These are phyloP conservation scores for Paxillus involutus DNA, from an alignment of 768 basidiomycete species.

Conservation along the genomic window DNA sequence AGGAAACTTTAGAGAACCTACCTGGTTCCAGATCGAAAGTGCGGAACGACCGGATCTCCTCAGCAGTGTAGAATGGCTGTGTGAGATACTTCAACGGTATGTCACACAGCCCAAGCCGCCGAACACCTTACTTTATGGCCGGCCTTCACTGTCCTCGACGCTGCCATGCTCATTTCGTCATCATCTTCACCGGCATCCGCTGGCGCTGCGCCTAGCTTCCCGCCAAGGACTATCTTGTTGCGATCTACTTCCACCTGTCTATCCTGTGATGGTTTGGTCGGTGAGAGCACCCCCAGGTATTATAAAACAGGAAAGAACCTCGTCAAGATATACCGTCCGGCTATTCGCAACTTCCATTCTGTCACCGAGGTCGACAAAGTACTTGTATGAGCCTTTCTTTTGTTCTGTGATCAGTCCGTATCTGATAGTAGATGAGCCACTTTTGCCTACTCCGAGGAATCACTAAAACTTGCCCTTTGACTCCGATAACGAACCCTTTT, in stretches of 20 bases:
- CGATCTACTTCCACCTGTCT: conserved; percentile 28
- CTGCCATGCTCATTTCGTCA: conserved; percentile 39
- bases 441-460: background rate
- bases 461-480: conserved; percentile 65
- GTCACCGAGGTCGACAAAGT: conserved; percentile 79
- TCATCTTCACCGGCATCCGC: conserved; percentile 30
- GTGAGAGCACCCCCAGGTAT: conserved; percentile 1
- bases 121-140: conserved; percentile 47
- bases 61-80: conserved; percentile 83
- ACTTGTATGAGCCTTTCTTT: conserved; percentile 77
- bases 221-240: conserved; percentile 29
- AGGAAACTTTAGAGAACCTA: conserved; percentile 22
- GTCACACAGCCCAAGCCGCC: background rate
- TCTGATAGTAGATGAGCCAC: conserved; percentile 38
- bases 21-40: conserved; percentile 79
- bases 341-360: conserved; percentile 73
- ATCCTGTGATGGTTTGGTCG: conserved; percentile 16
- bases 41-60: conserved; percentile 79
- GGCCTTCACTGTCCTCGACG: conserved; percentile 44
- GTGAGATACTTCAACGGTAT: conserved; percentile 3
- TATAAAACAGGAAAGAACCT: conserved; percentile 35
- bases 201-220: conserved; percentile 37
- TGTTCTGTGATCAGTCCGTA: conserved; percentile 90
- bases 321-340: conserved; percentile 75
- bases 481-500: conserved; percentile 69